phyloP scores from a whole-genome alignment of 1,284 basidiomycete species.

The Paramarasmius palmivorus region DNA sequence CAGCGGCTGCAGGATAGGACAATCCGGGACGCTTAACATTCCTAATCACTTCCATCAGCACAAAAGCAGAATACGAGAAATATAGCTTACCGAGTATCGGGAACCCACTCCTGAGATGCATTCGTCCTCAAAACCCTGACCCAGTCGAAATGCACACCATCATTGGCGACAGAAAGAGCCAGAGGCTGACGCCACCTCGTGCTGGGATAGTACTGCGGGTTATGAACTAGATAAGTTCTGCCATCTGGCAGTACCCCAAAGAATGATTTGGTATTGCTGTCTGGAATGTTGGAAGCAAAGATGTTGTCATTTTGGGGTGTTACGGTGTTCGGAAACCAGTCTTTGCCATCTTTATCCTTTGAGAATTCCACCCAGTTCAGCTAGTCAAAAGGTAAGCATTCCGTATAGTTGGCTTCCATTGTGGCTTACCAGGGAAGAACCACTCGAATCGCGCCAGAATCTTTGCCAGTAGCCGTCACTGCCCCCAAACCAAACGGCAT shows the following conservation, averaged over 20 bases:
- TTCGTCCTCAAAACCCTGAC: constrained; percentile 7
- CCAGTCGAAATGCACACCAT: constrained; percentile 12
- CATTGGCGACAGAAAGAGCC: constrained; percentile 1
- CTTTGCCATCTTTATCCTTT: not conserved
- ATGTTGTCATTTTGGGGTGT: not conserved
- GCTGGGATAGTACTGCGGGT: constrained; percentile 5
- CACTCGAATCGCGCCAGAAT: constrained; percentile 8
- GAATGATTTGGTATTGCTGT: constrained; percentile 11
- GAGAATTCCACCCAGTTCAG: constrained; percentile 10
- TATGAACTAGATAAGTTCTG: constrained; percentile 3
- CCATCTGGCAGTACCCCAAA: constrained; percentile 3
- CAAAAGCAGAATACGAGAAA: not conserved
- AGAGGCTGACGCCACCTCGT: constrained; percentile 8
- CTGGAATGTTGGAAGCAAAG: constrained; percentile 6
- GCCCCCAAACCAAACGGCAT: constrained; percentile 2
- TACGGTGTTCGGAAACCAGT: constrained; percentile 7
- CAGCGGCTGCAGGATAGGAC: constrained; percentile 6
- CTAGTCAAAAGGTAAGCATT: not conserved
- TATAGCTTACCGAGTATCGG: constrained; percentile 3
- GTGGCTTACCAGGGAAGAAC: not conserved
- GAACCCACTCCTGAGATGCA: not conserved
- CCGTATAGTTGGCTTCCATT: not conserved
- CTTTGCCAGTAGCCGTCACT: constrained; percentile 2
- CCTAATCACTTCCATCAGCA: not conserved
- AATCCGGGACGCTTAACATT: constrained; percentile 3